Base-by-base conservation (phyloP, 768 basidiomycete genomes). In the Boletus rubescentipes region DNA sequence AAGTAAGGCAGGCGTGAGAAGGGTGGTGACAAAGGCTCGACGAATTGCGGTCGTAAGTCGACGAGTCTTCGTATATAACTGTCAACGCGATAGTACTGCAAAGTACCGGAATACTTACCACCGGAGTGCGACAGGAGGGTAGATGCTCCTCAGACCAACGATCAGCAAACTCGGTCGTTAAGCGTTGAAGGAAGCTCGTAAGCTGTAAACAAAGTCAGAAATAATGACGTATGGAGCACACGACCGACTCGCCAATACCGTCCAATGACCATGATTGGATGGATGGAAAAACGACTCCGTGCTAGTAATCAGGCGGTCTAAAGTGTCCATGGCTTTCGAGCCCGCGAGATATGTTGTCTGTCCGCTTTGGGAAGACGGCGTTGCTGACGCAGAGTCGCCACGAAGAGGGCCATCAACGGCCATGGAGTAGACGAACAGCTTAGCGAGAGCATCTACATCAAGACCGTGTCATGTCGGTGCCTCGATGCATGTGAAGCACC, bases 211-310 rank as follows among this genome's bases (percentile, higher is more conserved):
- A 46, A 46, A 37, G 42, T 70, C 10, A 62, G 59, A 16, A 55
- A 37, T 45, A 47, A 11, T 42, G 29, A 12, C 9, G 6, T 9
- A 2, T 8, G 31, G 43, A 47, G 14, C 16, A 48, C 29, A 26
- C 2, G 12, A 29, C 9, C 9, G 7, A 55, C 61, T 46, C 29
- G 65, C 71, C 57, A 67, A 49, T 37, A 70, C 58, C 9, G 91
- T 88, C 91, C 93, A 97, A 30, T 79, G 74, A 4, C 95, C 95
- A 30, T 86, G 85, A 66, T 97, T 97, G 4, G 91, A 91, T 2
- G 96, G 96, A 69, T 98, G 96, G 73, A 98, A 98, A 76, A 89
- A 96, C 0, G 88, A 85, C 66, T 98, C 96, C 7, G 89, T 91
- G 62, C 91, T 94, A 14, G 91, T 95, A 56, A 98, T 83, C 38